Base-by-base conservation (phyloP, 768 basidiomycete genomes). In the Naganishia antarctica region DNA sequence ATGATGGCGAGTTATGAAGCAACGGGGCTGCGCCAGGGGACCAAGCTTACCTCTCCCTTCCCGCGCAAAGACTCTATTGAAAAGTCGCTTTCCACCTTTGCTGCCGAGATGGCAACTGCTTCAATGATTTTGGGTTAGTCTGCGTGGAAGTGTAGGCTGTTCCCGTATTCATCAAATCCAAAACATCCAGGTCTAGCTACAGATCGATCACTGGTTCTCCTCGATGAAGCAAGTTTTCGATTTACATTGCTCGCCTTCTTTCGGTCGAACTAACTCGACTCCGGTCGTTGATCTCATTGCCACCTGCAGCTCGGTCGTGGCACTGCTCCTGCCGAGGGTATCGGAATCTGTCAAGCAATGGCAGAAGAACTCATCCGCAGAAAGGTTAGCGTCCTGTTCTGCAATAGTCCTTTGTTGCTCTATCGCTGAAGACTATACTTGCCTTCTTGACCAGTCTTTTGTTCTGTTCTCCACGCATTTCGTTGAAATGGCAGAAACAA, bases 1-100 rank as follows among this genome's bases (percentile, higher is more conserved):
- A 98, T 70, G 92, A 98, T 68, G 78, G 77, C 73, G 23, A 46
- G 71, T 63, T 28, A 16, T 47, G 16, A 8, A 40, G 37, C n/a
- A n/a, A n/a, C n/a, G 16, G 8, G 8, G 37, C 61, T 16, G 32
- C 9, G 8, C 41, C 21, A 60, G 13, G 32, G 41, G 21, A 41
- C 29, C 25, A 6, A 21, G n/a, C 26, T 32, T 16, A 41, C 41
- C 12, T 23, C 16, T 16, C 13, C n/a, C 32, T 21, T n/a, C 25
- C 11, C 44, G 45, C 13, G 13, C n/a, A n/a, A 40, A 76, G 92
- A 97, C 71, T 87, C 91, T 69, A 83, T 92, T 73, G 91, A 94
- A 76, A 87, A 85, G 72, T 88, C 83, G 46, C 76, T 98, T 26
- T 96, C 92, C 69, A 97, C 96, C 0, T 99, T 99, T 78, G 91